Evolutionary conservation across 176 grass and related monocot species (phyloP), one percentile per base, ranked within the genome.

Genomic region (Paspalum vaginatum): DNA sequence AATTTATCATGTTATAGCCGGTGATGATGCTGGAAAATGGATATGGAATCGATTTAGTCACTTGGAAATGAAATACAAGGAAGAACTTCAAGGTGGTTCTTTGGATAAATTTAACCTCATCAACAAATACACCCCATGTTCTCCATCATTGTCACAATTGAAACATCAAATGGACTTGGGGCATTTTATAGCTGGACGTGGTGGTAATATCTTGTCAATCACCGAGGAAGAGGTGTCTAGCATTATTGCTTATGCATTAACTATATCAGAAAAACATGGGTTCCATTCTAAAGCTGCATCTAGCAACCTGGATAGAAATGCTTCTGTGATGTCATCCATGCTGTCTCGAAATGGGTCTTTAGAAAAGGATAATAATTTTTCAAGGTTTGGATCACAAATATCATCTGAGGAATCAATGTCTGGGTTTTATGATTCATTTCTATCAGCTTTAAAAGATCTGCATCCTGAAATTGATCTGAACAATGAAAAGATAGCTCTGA

Each of bases 171-270:
- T 68, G 14, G 61, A 85, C 62, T 53, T 69, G 65, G 75, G 81
- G 17, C 78, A 89, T 57, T 98, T 93, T 91, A 62, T 75, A 46
- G 82, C 89, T 85, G 88, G 92, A n/a, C 84, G 66, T 25, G 66
- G 88, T 81, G 92, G 90, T 63, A 88, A 87, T 76, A 75, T 93
- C 39, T 64, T 93, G 45, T 95, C 86, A 60, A 72, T 88, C 64
- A 76, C 67, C 7, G 90, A 93, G 84, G 84, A 93, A 88, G 92
- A 93, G 65, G 65, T 91, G 53, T 98, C 92, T 69, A 98, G 95
- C 46, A 83, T 95, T 37, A 93, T 98, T 83, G 90, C 88, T 73
- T 89, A 87, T 79, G 87, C 88, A 41, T 79, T 94, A 68, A 78
- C 81, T 46, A 81, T 89, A 80, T 91, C 85, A 37, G 95, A 98